phyloP scores from a whole-genome alignment of 129 eudicot species.

The Saussurea involucrata region DNA sequence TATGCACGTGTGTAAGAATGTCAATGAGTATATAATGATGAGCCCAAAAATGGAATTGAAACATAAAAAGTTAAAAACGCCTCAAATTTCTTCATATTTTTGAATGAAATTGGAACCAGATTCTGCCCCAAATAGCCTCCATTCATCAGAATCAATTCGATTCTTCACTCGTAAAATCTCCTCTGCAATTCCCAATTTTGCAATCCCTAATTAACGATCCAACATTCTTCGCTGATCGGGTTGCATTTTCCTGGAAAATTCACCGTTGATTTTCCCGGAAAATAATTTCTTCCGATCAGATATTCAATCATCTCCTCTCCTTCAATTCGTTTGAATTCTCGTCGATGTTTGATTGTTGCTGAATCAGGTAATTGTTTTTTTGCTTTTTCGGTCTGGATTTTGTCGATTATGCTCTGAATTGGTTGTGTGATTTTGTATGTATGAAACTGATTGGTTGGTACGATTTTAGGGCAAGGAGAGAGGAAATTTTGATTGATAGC shows the following conservation, averaged over 20 bases:
- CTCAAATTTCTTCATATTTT: conserved; percentile 7
- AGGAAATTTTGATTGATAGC: conserved; percentile 16
- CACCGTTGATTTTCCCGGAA: conserved; percentile 27
- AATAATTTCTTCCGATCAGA: conserved; percentile 21
- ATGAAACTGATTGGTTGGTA: conserved; percentile 1
- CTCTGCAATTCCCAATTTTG: neutral
- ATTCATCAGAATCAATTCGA: conserved; percentile 6
- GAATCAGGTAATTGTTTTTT: conserved; percentile 9
- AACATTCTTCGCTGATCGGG: conserved; percentile 16
- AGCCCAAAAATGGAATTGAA: neutral
- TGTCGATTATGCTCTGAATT: neutral
- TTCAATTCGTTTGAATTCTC: conserved; percentile 7
- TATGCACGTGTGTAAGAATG: neutral
- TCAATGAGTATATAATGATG: neutral
- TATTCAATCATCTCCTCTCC: neutral
- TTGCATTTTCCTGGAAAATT: conserved; percentile 35
- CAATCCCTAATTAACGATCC: neutral
- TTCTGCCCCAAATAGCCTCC: conserved; percentile 7
- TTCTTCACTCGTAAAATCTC: neutral
- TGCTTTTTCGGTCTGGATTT: neutral
- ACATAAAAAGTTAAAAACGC: conserved; percentile 1
- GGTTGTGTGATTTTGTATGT: neutral
- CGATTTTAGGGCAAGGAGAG: conserved; percentile 1
- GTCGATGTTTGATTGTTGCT: neutral
- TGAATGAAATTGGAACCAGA: conserved; percentile 12